A percentile compares a stretch with the other conserved stretches of the same genome.
phyloP scores from a whole-genome alignment of 805 yeast species.

The Saccharomycopsis selenospora region DNA sequence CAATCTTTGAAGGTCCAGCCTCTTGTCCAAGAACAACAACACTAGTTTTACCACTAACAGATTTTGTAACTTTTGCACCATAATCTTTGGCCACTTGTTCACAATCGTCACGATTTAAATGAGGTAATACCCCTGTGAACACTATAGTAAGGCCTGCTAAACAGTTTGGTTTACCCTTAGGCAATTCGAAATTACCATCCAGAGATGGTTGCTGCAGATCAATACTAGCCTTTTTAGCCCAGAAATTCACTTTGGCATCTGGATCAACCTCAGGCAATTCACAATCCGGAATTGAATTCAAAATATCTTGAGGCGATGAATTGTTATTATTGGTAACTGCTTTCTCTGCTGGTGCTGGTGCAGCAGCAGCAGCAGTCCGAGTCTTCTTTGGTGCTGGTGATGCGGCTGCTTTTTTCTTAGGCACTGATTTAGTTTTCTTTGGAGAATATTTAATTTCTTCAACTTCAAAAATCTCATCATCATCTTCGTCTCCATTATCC shows the following conservation, averaged over 20 bases:
- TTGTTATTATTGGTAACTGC: constrained; percentile 24
- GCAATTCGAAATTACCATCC: constrained; percentile 41
- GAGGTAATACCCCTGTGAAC: constrained; percentile 85
- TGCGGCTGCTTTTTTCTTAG: constrained; percentile 8
- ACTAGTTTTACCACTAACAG: constrained; percentile 79
- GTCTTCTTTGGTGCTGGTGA: constrained; percentile 26
- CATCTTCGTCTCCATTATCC: constrained; percentile 14
- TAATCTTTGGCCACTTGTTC: constrained; percentile 73
- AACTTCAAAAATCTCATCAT: constrained; percentile 1
- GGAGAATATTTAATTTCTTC: constrained; percentile 1
- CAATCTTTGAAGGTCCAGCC: constrained; percentile 94
- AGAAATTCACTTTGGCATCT: constrained; percentile 44
- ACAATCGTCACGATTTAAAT: constrained; percentile 66
- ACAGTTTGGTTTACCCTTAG: constrained; percentile 82
- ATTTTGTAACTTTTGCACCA: constrained; percentile 86
- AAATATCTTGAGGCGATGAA: constrained; percentile 44
- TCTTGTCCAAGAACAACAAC: constrained; percentile 89
- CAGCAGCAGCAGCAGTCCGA: constrained; percentile 20
- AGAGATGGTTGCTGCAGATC: constrained; percentile 22
- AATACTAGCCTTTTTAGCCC: constrained; percentile 44
- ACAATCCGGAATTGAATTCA: constrained; percentile 68
- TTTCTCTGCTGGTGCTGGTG: constrained; percentile 21
- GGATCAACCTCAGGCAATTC: constrained; percentile 46
- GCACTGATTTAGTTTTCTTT: constrained; percentile 21
- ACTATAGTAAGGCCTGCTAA: constrained; percentile 84